Evolutionary conservation across 2,329 filamentous ascomycete species (phyloP).

Genomic region (Cladophialophora immunda): DNA sequence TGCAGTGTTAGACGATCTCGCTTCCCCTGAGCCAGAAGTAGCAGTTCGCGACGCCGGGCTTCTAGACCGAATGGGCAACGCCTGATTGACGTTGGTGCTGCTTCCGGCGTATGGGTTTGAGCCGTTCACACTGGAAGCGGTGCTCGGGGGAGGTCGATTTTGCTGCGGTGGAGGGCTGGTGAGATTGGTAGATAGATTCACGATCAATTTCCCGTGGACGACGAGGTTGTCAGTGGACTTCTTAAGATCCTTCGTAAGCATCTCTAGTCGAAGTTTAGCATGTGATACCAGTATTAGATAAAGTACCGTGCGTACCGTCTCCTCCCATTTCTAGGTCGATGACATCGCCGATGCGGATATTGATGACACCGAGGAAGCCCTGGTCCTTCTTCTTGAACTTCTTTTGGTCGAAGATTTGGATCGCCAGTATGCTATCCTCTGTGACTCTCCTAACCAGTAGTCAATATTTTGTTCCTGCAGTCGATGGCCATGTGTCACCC

Average conservation of each 20-base stretch:
- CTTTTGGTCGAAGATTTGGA: slow-evolving; percentile 99
- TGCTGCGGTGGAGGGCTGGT: slow-evolving; percentile 52
- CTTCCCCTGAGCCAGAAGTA: slow-evolving; percentile 42
- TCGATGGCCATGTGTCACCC: slow-evolving; percentile 50
- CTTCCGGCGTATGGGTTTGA: slow-evolving; percentile 28
- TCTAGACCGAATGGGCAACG: slow-evolving; percentile 42
- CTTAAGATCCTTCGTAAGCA: slow-evolving; percentile 96
- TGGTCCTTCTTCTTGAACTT: slow-evolving; percentile 99
- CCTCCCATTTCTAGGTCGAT: slow-evolving; percentile 89
- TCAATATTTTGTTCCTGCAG: neutral
- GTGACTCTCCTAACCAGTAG: slow-evolving; percentile 74
- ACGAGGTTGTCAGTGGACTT: slow-evolving; percentile 98
- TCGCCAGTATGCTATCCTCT: slow-evolving; percentile 94
- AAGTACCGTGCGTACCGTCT: slow-evolving; percentile 72
- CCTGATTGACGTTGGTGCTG: slow-evolving; percentile 32
- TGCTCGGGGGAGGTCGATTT: slow-evolving; percentile 35
- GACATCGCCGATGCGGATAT: slow-evolving; percentile 92
- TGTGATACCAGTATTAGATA: slow-evolving; percentile 18
- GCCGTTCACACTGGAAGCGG: slow-evolving; percentile 34
- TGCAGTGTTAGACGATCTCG: slow-evolving; percentile 42
- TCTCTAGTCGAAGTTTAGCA: slow-evolving; percentile 65
- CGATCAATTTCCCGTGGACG: slow-evolving; percentile 95
- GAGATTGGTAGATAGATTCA: slow-evolving; percentile 94
- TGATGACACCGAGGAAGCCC: slow-evolving; percentile 96
- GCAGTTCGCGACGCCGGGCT: slow-evolving; percentile 43